Conservation (phyloP, 306 rosid species). For the Crataegus laevigata region DNA sequence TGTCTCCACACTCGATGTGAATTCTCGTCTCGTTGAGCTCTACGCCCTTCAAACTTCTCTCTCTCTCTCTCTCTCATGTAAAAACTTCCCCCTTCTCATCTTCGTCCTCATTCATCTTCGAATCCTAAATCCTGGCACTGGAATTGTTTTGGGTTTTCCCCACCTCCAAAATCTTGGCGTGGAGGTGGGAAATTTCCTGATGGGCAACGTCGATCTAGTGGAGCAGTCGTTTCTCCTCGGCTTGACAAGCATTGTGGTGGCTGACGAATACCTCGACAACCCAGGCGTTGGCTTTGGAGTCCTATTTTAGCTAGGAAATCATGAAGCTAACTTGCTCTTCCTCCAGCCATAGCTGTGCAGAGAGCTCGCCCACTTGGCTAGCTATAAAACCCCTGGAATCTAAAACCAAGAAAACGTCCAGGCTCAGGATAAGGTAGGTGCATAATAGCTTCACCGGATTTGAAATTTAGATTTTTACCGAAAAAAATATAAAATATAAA, state of each 20-base stretch:
- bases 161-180: conserved; percentile 28
- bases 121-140: conserved; percentile 16
- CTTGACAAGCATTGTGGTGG: conserved; percentile 59
- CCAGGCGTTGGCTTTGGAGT: conserved; percentile 74
- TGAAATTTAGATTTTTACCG: too few species aligned
- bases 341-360: conserved; percentile 21
- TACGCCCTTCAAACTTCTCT: too few species aligned
- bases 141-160: conserved; percentile 29
- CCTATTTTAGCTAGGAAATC: conserved; percentile 57
- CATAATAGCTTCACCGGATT: conserved; percentile 15
- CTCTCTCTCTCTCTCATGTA: too few species aligned
- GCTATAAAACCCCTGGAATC: conserved; percentile 19
- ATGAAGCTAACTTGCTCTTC: conserved; percentile 51
- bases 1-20: too few species aligned
- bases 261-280: conserved; percentile 78
- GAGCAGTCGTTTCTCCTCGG: conserved; percentile 59
- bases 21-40: too few species aligned
- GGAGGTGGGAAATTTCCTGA: conserved; percentile 42
- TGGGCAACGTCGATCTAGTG: conserved; percentile 51
- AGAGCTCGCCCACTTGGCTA: conserved; percentile 23
- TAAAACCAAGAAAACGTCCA: conserved; percentile 44
- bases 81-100: too few species aligned
- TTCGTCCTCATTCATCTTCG: conserved; percentile 35
- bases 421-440: conserved; percentile 47
- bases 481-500: too few species aligned